Evolutionary conservation across 2,329 filamentous ascomycete genomes (phyloP), one percentile per base, ranked within the genome.

Genomic region (Colletotrichum lentis): DNA sequence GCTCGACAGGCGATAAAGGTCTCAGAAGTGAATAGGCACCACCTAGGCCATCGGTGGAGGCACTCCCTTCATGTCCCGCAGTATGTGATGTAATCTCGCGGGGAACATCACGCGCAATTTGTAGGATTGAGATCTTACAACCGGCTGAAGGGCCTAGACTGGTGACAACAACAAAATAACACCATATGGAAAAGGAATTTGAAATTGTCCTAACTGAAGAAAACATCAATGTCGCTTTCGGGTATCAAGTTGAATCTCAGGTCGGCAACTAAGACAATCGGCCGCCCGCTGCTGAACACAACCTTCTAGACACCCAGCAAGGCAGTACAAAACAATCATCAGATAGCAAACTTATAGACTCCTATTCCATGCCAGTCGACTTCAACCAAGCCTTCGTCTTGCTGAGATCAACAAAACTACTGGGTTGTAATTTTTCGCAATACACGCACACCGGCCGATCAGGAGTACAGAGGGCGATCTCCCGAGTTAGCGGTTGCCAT

Each of bases 31-130:
- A 35, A 35, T 10, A 90, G 88, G 88, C 88, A 90, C 73, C 88
- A 90, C 76, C 81, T 90, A 12, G 88, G 88, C 64, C 88, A 90
- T 72, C 81, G 83, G 3, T 90, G 84, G 83, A 86, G 86, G 41
- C 88, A 90, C 72, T 90, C 90, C 73, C 74, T 85, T 1, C 83
- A 87, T 41, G 88, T 90, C 1, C 88, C 93, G 1, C 90, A 90
- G 0, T 88, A 88, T 70, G 86, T 93, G 84, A 90, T 90, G 89
- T 85, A 90, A 27, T 83, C 93, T 3, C 89, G 93, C 71, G 89
- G 89, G 0, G 85, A 82, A 69, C 87, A 86, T 31, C 80, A 82
- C 56, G 92, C 90, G 0, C 80, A 83, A 24, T 92, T 87, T 74
- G 90, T 89, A 0, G 87, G 86, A 35, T 20, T 5, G 31, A 2